Percentiles rank a stretch among this genome's conserved stretches.
These are phyloP conservation scores for Gomphus bonarii DNA, from an alignment of 1,284 basidiomycete genomes.

Conservation along the genomic window DNA sequence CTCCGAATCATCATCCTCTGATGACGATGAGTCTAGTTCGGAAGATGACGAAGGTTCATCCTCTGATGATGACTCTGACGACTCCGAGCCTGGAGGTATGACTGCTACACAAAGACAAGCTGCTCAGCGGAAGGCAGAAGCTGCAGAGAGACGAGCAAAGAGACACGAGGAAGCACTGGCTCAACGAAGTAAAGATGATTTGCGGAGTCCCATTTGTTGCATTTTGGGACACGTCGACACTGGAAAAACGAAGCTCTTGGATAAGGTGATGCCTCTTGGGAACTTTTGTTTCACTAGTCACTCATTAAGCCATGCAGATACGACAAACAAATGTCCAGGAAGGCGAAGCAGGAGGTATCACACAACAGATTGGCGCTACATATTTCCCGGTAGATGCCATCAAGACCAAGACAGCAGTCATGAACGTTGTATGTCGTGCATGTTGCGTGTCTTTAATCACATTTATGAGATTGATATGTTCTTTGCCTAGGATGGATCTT, in stretches of 20 bases:
- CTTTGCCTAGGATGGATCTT: conserved; percentile 49
- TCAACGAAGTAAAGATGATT: conserved; percentile 79
- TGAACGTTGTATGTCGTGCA: conserved; percentile 60
- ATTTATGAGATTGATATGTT: conserved; percentile 1
- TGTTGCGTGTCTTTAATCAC: conserved; percentile 3
- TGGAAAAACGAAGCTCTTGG: conserved; percentile 96
- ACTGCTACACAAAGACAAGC: conserved; percentile 56
- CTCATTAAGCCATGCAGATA: conserved; percentile 45
- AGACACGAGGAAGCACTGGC: conserved; percentile 83
- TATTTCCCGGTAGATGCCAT: conserved; percentile 99
- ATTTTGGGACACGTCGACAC: conserved; percentile 99
- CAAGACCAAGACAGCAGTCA: conserved; percentile 81
- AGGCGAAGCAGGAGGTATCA: conserved; percentile 99
- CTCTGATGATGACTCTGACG: conserved; percentile 30
- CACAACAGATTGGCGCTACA: conserved; percentile 99
- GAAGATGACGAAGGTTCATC: conserved; percentile 22
- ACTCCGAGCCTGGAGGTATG: conserved; percentile 41
- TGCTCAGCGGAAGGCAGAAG: conserved; percentile 75
- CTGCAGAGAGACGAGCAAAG: conserved; percentile 72
- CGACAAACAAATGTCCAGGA: conserved; percentile 99
- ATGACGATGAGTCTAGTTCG: conserved; percentile 21
- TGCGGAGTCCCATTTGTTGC: conserved; percentile 98
- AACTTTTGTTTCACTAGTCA: not conserved
- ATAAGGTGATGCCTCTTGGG: conserved; percentile 56
- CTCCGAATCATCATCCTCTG: conserved; percentile 23